Evolutionary conservation across 345 rosid genomes (phyloP), one percentile per base, ranked within the genome.

Genomic region (Moricandia arvensis): DNA sequence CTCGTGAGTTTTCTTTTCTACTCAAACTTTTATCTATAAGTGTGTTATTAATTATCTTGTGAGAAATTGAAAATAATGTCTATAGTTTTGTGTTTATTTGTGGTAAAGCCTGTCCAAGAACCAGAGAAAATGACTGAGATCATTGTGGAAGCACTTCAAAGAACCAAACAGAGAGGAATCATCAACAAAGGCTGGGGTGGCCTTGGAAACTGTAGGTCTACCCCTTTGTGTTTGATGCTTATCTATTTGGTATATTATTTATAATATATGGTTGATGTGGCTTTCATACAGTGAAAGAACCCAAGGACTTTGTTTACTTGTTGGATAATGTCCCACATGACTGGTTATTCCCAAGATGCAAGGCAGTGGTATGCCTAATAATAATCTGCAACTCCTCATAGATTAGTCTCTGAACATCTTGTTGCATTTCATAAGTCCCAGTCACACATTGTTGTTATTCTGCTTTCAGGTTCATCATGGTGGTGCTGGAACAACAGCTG

Each of bases 131-230:
- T 93, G 97, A 93, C 97, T 31, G 88, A 87, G 59, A 82, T 85
- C 75, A 93, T 90, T 62, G 95, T 93, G 67, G 83, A 88, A 73
- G 95, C 95, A 66, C 75, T 93, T 69, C 84, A 86, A 75, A 76
- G 72, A 82, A 93, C 98, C 45, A 91, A 85, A 77, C 95, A 93
- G 83, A 84, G 98, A 85, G 98, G 97, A 78, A 90, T 93, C 83
- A 96, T 96, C 70, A 93, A 93, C 80, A 93, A 91, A 88, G 99
- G 99, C 51, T 96, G 99, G 99, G 98, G 98, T 75, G 98, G 98
- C 72, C 61, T 47, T 71, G 27, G 71, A 45, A 21, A 33, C 9
- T 35, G 21, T 26, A 15, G 38, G 8, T 68, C 12, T 63, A 11
- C 38, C 43, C 54, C 9, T 35, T 5, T 8, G 0, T 29, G 65